Evolutionary conservation across 176 grass and related monocot genomes (phyloP), one percentile per base, ranked within the genome.

Genomic region (Rhynchospora pubera): DNA sequence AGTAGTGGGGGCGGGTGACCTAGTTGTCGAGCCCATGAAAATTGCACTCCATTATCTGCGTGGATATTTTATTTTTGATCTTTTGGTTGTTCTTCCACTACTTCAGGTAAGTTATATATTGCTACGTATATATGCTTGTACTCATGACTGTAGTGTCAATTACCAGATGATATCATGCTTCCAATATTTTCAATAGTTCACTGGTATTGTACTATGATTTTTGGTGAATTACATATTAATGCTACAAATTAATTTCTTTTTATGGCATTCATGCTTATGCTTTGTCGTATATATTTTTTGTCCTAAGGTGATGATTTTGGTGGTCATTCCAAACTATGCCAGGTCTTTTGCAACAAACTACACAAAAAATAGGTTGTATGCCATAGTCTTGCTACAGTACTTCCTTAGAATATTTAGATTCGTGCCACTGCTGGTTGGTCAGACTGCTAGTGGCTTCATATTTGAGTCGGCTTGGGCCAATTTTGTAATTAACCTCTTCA

Each of bases 391-490:
- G 83, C 92, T 98, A 78, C 95, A 98, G 79, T 98, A 98, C 86
- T 57, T 93, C 64, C 95, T 90, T 9, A 83, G 95, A 77, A 98
- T 98, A 16, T 64, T 94, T 78, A 94, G 92, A 91, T 98, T 98
- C 78, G 89, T 98, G 21, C 95, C n/a, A 10, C 82, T 98, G 75
- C 89, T 93, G 1, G 90, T 84, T 91, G 95, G 95, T 42, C 90
- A 94, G 70, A 93, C 92, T n/a, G 65, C 92, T 82, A 98, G 91
- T 79, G 92, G 95, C 62, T 98, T 98, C 79, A 94, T 94, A 83
- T 98, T 98, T 65, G 92, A 94, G 85, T 98, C 95, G 14, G 90
- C 95, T 65, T 94, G 95, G 95, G 90, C 92, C 64, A 98, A 90
- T 83, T 98, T 98, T 88, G 82, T 93, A 77, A 98, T 98, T 85